Evolutionary conservation across 2,329 filamentous ascomycete genomes (phyloP), one percentile per base, ranked within the genome.

Genomic region (Westerdykella sp.): DNA sequence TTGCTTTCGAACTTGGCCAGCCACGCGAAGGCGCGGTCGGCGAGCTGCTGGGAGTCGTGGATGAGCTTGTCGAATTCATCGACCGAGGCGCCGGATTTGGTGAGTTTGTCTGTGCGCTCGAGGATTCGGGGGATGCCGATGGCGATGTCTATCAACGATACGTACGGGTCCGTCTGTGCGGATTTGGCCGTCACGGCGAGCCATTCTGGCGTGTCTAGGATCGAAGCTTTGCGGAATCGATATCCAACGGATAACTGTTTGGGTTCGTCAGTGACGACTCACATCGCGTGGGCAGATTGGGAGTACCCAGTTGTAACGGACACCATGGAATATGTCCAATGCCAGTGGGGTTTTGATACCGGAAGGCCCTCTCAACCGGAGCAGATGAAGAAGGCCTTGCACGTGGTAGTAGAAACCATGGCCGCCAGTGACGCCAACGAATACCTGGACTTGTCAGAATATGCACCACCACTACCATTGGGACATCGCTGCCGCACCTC

Each of bases 401-500:
- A 64, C 57, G 43, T 66, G 62, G 37, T 62, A 65, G 41, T 66
- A 66, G 50, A 66, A 66, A 22, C 63, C 63, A 39, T 61, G 56
- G 9, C 62, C 62, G 15, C 56, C 51, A 1, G 55, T 59, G 14
- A 65, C 48, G 15, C 63, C 62, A 2, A 65, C 61, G 34, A 65
- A 66, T 1, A 66, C 59, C 62, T 65, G 37, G 11, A 12, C 25
- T 13, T 7, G 6, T 38, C n/a, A 37, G 23, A 12, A 30, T 28
- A 23, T 6, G 16, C 21, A 40, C 14, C 6, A 31, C 7, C 4
- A 3, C 7, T 7, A 15, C 14, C 28, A 12, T 13, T 6, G 3
- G 38, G 18, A 31, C 10, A 35, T 38, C 11, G 10, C 32, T 35
- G n/a, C 25, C 32, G 14, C 51, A 60, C 62, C 50, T 66, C 63